Percentiles rank a stretch among this genome's conserved stretches.
Conservation (phyloP, 495 filamentous ascomycete genomes). For the Jackrogersella minutella region DNA sequence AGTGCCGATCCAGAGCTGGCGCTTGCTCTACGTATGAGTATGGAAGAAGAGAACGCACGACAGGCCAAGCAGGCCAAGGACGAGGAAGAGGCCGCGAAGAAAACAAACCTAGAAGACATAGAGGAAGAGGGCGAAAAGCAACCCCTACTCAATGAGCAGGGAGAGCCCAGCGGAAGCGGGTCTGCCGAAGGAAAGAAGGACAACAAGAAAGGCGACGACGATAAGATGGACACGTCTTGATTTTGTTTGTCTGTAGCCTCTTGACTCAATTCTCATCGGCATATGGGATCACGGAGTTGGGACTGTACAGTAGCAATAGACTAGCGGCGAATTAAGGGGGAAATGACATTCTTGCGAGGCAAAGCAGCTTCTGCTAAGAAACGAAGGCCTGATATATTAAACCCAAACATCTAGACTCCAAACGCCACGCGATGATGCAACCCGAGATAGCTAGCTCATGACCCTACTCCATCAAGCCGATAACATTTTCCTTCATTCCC, state of each 20-base stretch:
- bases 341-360: constrained; percentile 14
- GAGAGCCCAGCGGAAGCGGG: constrained; percentile 70
- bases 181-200: constrained; percentile 60
- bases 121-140: constrained; percentile 79
- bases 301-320: constrained; percentile 44
- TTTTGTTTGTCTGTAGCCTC: background rate
- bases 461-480: constrained; percentile 4
- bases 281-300: constrained; percentile 34
- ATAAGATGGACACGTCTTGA: constrained; percentile 91
- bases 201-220: constrained; percentile 71
- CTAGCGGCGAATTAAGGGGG: constrained; percentile 19
- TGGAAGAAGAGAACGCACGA: constrained; percentile 96
- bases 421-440: constrained; percentile 42
- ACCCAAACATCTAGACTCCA: constrained; percentile 30
- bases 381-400: constrained; percentile 7
- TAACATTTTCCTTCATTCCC: background rate
- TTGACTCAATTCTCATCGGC: constrained; percentile 14
- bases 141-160: constrained; percentile 70
- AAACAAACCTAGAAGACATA: constrained; percentile 80
- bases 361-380: constrained; percentile 15
- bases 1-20: constrained; percentile 91
- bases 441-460: constrained; percentile 11
- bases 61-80: constrained; percentile 85
- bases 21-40: constrained; percentile 93
- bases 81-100: constrained; percentile 69